Evolutionary conservation across 2,329 filamentous ascomycete genomes (phyloP), one percentile per base, ranked within the genome.

Genomic region (Fusarium citri): DNA sequence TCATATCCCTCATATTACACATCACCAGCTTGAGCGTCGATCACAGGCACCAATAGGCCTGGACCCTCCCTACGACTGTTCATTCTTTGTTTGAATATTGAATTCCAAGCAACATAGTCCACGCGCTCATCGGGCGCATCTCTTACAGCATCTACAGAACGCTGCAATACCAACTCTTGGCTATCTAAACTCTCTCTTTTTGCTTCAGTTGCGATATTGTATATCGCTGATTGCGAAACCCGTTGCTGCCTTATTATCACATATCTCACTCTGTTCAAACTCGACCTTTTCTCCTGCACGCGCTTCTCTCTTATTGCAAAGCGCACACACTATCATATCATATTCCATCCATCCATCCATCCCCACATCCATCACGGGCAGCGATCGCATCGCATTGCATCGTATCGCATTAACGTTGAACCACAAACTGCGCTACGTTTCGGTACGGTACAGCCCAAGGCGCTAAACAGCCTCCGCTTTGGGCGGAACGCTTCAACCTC

Each of bases 401-500:
- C 59, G 49, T 65, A 68, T 64, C 61, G 37, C 53, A 65, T 66
- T 41, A 55, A 68, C 53, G 40, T 45, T 69, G 41, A 59, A 64
- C 66, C 62, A 64, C 47, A 47, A 40, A 54, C 20, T 28, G 55
- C 54, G 54, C 59, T 56, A 56, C 59, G 31, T 62, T 69, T 49
- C 55, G 61, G 57, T 55, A 37, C 53, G 22, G 42, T 69, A 64
- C 66, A 64, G 37, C 59, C 60, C 31, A 63, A 59, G 51, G 54
- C 63, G 53, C 66, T 70, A 69, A 54, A 54, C 25, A 60, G 62
- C 56, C 60, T 66, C 56, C 68, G 64, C 69, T 66, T 71, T 59
- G 64, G 54, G 68, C 62, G 42, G 66, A 60, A 72, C 64, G 43
- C 69, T 67, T 65, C 59, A 64, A 68, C 59, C 69, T 70, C 67